Evolutionary conservation across 2,329 filamentous ascomycete genomes (phyloP), one percentile per base, ranked within the genome.

Genomic region (Colletotrichum plurivorum): DNA sequence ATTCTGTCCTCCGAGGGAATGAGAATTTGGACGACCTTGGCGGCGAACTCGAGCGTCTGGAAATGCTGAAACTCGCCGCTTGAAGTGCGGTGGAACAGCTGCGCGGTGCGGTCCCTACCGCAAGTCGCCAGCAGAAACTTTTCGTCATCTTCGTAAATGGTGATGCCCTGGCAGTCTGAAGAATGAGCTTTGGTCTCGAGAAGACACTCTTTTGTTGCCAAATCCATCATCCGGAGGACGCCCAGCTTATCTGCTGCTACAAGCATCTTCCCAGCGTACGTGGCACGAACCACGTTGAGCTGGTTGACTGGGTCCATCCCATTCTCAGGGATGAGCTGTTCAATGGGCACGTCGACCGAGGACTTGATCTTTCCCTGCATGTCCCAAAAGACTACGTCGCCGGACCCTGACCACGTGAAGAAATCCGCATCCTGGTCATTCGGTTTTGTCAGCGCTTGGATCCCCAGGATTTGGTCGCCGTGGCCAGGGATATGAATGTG

Each of bases 1-100:
- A 98, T 82, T 71, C 87, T 91, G 77, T 94, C 88, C 49, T 92
- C 87, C 3, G 92, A 89, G 67, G 97, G 94, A 9, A 95, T 85
- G 31, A 98, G 82, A 31, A 85, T 86, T 76, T 91, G 90, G 63
- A 88, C 92, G 18, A 99, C 95, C 71, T 93, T 93, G 22, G 94
- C 94, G 36, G 94, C 90, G 79, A 98, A 97, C 73, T 99, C 95
- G 64, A 98, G 88, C 0, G 96, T 99, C 78, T 99, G 96, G 59
- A 97, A 88, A 66, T 98, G 88, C 67, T 93, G 88, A 79, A 97
- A 92, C 3, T 80, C 81, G 2, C 89, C 87, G 13, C 80, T 83
- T 1, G 82, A 81, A 25, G 85, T 84, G 27, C 85, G 84, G 69
- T 89, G 86, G 77, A 98, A 98, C n/a, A 99, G 83, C 78, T 99